These are phyloP conservation scores for Turritis glabra DNA, from an alignment of 345 rosid species.

Conservation along the genomic window DNA sequence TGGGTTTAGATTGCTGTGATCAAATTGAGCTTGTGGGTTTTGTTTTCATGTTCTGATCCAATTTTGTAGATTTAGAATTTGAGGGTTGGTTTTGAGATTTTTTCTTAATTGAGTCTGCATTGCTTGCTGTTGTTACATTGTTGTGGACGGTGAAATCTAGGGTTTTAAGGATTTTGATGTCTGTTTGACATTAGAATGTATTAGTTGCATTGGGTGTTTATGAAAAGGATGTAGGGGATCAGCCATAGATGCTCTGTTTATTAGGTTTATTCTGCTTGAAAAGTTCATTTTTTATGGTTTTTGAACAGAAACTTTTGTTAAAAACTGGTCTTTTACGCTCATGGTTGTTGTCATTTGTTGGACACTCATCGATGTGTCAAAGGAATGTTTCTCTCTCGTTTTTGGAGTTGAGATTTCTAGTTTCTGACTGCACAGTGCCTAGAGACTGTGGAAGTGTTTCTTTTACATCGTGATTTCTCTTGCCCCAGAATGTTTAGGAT, in stretches of 20 bases:
- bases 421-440: neutral
- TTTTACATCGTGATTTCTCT: neutral
- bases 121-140: neutral
- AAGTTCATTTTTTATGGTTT: neutral
- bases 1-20: neutral
- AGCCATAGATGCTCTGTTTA: neutral
- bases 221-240: neutral
- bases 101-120: neutral
- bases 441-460: neutral
- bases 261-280: neutral
- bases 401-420: neutral
- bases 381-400: neutral
- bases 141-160: neutral
- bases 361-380: neutral
- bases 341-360: conserved; percentile 6
- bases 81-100: neutral
- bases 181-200: neutral
- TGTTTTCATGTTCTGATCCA: neutral
- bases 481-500: conserved; percentile 8
- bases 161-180: conserved; percentile 8
- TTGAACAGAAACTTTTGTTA: neutral
- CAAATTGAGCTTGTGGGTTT: neutral
- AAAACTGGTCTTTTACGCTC: neutral
- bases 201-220: neutral
- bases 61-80: neutral